Evolutionary conservation across 768 basidiomycete genomes (phyloP), one percentile per base, ranked within the genome.

Genomic region (Hygrocybe punicea): DNA sequence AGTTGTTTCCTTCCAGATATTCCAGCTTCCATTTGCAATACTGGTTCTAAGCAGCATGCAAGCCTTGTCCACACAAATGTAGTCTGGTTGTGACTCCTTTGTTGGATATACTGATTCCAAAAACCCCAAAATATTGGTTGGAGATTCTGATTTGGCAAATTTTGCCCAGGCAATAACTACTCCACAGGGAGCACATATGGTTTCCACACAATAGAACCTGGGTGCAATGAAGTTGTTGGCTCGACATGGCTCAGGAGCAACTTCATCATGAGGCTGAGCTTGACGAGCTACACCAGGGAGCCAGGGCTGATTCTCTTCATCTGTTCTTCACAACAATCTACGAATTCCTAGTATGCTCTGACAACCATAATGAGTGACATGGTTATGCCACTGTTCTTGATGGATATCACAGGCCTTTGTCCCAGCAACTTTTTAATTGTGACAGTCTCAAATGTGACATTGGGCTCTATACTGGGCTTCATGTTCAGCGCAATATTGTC

Each of bases 121-220:
- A 44, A 61, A 63, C 0, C 45, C 34, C 23, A 65, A 37, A 25
- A 65, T 63, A 17, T 63, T 63, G 29, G 62, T 58, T 29, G 58
- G 58, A 36, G 60, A 69, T 58, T 72, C 71, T 17, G 67, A 56
- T 56, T 61, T 65, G 2, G 50, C 62, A 69, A 69, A 70, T 42
- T 65, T 67, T 13, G 63, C 56, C 70, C 68, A 69, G 16, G 70
- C 68, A 61, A 65, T 64, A 0, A 29, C 29, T 8, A 29, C 29
- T 29, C 29, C 29, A 29, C 29, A 29, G 29, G 35, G 55, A 16
- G 55, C 47, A 51, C 55, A 56, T 7, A 56, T 56, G 13, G 55
- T 56, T 24, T 56, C 55, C 16, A 56, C 55, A 51, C 55, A 56
- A 24, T 56, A 56, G 42, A 56, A 56, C 16, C 56, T n/a, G 13